These are phyloP conservation scores for Lentinula detonsa DNA, from an alignment of 768 basidiomycete genomes.

Conservation along the genomic window DNA sequence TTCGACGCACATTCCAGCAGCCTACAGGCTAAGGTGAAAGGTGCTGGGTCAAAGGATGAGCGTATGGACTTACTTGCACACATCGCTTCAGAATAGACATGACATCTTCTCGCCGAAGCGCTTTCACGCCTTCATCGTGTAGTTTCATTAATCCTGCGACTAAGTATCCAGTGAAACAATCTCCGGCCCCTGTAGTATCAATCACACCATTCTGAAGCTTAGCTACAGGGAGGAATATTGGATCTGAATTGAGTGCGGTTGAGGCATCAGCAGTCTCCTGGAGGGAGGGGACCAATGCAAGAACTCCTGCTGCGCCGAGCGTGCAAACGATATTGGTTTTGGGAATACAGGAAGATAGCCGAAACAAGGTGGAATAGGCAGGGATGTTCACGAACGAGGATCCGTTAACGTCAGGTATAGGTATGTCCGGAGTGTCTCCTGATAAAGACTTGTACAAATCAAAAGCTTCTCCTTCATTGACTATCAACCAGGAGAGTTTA, in stretches of 20 bases:
- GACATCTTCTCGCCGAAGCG: slow-evolving; percentile 20
- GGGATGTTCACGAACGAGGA: slow-evolving; percentile 15
- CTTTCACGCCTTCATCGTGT: slow-evolving; percentile 22
- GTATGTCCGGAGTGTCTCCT: not conserved
- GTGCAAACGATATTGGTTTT: slow-evolving; percentile 51
- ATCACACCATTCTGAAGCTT: slow-evolving; percentile 28
- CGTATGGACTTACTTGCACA: slow-evolving; percentile 31
- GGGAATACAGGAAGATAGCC: slow-evolving; percentile 16
- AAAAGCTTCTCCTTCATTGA: slow-evolving; percentile 47
- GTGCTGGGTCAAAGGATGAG: not conserved
- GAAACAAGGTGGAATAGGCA: slow-evolving; percentile 12
- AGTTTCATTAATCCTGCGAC: slow-evolving; percentile 47
- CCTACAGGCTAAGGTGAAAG: slow-evolving; percentile 25
- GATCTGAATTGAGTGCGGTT: slow-evolving; percentile 5
- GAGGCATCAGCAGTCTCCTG: slow-evolving; percentile 5
- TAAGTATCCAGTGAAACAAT: slow-evolving; percentile 60
- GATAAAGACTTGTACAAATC: slow-evolving; percentile 24
- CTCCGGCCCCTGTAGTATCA: slow-evolving; percentile 62
- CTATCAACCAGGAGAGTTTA: slow-evolving; percentile 46
- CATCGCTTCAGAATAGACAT: slow-evolving; percentile 28
- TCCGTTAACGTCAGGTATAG: slow-evolving; percentile 13
- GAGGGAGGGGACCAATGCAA: slow-evolving; percentile 31
- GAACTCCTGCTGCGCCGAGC: slow-evolving; percentile 44
- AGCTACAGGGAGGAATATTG: slow-evolving; percentile 41
- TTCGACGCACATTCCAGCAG: slow-evolving; percentile 59